These are phyloP conservation scores for Entamoeba dispar DNA, from an alignment of 208 protist species.

Conservation along the genomic window DNA sequence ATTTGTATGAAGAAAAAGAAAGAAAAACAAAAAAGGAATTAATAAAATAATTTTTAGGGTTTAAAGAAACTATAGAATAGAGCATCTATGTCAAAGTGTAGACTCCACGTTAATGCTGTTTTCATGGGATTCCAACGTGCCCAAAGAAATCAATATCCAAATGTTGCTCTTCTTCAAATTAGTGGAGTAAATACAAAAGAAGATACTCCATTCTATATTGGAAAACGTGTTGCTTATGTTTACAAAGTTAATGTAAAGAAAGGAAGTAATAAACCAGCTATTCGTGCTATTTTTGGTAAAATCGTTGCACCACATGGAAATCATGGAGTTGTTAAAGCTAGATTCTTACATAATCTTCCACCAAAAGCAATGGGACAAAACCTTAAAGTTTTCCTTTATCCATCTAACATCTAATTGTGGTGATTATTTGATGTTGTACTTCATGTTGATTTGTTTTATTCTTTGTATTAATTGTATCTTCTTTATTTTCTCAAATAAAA, in stretches of 20 bases:
- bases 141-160: background rate
- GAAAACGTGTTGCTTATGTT: conserved; percentile 88
- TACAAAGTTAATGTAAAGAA: conserved; percentile 68
- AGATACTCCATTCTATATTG: conserved; percentile 81
- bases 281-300: conserved; percentile 81
- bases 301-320: conserved; percentile 82
- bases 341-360: conserved; percentile 79
- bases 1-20: too few relatives aligned
- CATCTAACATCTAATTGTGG: conserved; percentile 19
- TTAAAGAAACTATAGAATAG: too few relatives aligned
- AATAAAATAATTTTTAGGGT: too few relatives aligned
- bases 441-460: too few relatives aligned
- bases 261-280: conserved; percentile 16
- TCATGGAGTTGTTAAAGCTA: conserved; percentile 74
- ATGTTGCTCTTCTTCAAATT: conserved; percentile 21
- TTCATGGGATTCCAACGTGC: background rate
- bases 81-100: background rate
- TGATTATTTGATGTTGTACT: too few relatives aligned
- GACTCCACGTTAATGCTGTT: background rate
- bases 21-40: too few relatives aligned
- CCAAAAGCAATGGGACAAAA: conserved; percentile 69
- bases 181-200: conserved; percentile 68
- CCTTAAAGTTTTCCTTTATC: conserved; percentile 88
- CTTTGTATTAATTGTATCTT: too few relatives aligned
- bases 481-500: too few relatives aligned